Base-by-base conservation (phyloP, 2,329 filamentous ascomycete species). In the Dothidotthia symphoricarpi region DNA sequence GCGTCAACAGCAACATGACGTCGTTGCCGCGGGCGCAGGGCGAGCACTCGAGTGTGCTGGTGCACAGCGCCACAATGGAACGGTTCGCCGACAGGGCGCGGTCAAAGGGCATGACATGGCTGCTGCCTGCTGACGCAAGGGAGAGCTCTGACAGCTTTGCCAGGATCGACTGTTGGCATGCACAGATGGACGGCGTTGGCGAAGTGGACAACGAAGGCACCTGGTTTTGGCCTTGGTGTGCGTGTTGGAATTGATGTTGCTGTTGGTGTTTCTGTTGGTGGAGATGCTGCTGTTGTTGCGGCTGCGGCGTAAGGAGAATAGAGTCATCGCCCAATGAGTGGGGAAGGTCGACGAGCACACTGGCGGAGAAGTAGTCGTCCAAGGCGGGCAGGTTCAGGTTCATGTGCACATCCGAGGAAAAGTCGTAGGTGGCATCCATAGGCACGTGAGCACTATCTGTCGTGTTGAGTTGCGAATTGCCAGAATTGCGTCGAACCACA, bases 31-130 rank as follows among this genome's bases (percentile, higher is more conserved):
- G 16, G 4, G 34, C 17, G 34, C 34, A 36, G 2, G 34, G 19
- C 2, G 26, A 3, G 26, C 34, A 36, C 13, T 29, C 26, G 26
- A 36, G 34, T 9, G 34, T 36, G 26, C 26, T 36, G 26, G 34
- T 29, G 34, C 34, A 36, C 3, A 36, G 13, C 7, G 34, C 34
- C 7, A 36, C 25, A 26, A 36, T 36, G 12, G 26, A 13, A 13
- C 34, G 26, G 26, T 36, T 36, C 15, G 28, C 34, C 9, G 34
- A 36, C 10, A 36, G 26, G 15, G 34, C 34, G n/a, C 34, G 34
- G 26, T 36, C 34, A n/a, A 36, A 36, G 13, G 34, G 34, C 8
- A 36, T n/a, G 2, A 25, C 6, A 9, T n/a, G 10, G 24, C 7
- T 28, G 19, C 26, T 28, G 15, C 16, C 17, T 4, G 34, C 25